phyloP scores from a whole-genome alignment of 78 protist species.

The Protostelium mycophagum region DNA sequence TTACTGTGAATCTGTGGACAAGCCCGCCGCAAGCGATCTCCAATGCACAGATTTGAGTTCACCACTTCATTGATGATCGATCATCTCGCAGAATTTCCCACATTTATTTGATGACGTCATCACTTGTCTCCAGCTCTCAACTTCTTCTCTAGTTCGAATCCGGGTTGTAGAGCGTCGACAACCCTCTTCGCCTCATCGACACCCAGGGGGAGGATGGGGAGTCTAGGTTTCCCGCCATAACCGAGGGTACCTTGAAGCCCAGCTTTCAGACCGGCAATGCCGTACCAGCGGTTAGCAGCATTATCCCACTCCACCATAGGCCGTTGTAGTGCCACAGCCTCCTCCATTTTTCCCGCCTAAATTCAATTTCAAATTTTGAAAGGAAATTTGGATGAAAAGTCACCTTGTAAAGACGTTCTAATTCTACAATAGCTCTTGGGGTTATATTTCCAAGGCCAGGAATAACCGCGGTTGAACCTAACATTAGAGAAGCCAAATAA shows the following conservation, averaged over 20 bases:
- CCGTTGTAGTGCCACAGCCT: neutral
- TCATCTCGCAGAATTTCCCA: no score
- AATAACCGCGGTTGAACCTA: neutral
- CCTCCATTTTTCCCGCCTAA: neutral
- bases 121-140: neutral
- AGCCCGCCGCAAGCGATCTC: no score
- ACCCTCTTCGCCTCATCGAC: neutral
- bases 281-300: neutral
- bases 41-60: no score
- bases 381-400: neutral
- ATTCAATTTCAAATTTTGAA: neutral
- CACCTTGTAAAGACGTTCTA: neutral
- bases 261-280: neutral
- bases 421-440: neutral
- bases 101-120: no score
- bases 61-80: no score
- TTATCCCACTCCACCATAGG: neutral
- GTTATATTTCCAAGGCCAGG: neutral
- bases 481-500: neutral
- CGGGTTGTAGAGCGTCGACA: neutral
- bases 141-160: neutral
- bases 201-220: neutral
- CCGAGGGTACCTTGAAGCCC: neutral
- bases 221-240: neutral
- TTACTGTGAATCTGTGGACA: no score